Percentiles rank a stretch among this genome's conserved stretches.
These are phyloP conservation scores for Phytophthora sojae DNA, from an alignment of 352 stramenopile species.

Conservation along the genomic window DNA sequence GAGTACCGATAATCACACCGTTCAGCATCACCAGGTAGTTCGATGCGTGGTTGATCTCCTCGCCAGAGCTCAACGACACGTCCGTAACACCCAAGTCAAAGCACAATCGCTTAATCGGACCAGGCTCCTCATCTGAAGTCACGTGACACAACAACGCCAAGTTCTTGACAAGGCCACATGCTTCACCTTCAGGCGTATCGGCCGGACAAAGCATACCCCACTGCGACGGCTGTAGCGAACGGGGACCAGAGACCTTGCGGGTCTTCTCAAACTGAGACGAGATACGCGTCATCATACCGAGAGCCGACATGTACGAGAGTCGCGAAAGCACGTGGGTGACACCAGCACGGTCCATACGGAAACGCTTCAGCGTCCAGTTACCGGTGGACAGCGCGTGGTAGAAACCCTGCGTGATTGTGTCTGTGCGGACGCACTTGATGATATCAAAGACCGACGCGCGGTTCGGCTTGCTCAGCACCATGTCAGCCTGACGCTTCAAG, in stretches of 20 bases:
- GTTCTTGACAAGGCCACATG: constrained; percentile 99
- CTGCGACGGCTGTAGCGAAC: constrained; percentile 98
- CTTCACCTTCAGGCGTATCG: constrained; percentile 99
- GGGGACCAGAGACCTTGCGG: constrained; percentile 97
- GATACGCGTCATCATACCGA: constrained; percentile 99
- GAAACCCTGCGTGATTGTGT: constrained; percentile 98
- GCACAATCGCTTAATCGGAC: constrained; percentile 95
- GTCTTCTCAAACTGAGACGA: constrained; percentile 99
- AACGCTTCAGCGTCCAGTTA: constrained; percentile 99
- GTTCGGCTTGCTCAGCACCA: constrained; percentile 98
- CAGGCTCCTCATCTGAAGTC: constrained; percentile 91
- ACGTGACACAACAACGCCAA: constrained; percentile 98
- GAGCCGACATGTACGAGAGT: constrained; percentile 98
- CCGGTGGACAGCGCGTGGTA: constrained; percentile 89
- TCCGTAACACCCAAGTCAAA: constrained; percentile 98
- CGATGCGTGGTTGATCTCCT: constrained; percentile 96
- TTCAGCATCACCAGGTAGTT: constrained; percentile 99
- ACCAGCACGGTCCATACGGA: constrained; percentile 98
- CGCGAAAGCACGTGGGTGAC: constrained; percentile 98
- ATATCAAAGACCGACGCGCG: constrained; percentile 98
- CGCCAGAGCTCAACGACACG: constrained; percentile 93
- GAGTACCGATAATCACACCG: constrained; percentile 98
- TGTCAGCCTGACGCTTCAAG: constrained; percentile 97
- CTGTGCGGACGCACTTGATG: constrained; percentile 96
- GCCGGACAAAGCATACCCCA: constrained; percentile 99